Evolutionary conservation across 345 rosid genomes (phyloP), one percentile per base, ranked within the genome.

Genomic region (Combretum micranthum): DNA sequence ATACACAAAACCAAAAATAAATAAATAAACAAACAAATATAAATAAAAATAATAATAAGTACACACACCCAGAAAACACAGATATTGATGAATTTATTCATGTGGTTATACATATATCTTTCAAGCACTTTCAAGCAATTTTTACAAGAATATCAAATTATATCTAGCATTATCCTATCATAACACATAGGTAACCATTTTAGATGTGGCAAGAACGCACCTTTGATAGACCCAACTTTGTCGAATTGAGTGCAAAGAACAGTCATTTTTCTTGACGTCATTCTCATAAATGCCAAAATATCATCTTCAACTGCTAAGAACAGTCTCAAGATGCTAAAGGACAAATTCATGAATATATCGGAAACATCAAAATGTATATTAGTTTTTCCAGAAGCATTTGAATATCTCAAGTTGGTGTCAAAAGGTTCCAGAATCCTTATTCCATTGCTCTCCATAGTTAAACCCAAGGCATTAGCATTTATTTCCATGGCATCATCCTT

Each of bases 401-500:
- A 83, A 74, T 81, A 89, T 61, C 80, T 76, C 21, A 89, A 52
- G 47, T 73, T 74, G 53, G 88, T 82, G 72, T 93, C 99, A 44
- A 93, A 93, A 64, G 99, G 99, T 77, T 93, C 99, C 82, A 93
- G 65, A 64, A 93, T 83, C 74, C 82, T 83, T 64, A 86, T 83
- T 75, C 97, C 97, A 76, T 82, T 87, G 70, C 99, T 88, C 79
- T 93, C 99, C 96, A 93, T 82, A 65, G 80, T 82, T 72, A 93
- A 83, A 73, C 97, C 96, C 66, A 84, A 74, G 42, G 76, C 82
- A 66, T 80, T 86, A 61, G 85, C 94, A 71, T 74, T 83, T 87
- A 89, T 75, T 68, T 93, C 96, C 67, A 72, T 64, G 58, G 83
- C 77, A 71, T 83, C 85, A 55, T 85, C 88, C 69, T 86, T 93